Conservation (phyloP, 768 basidiomycete genomes). For the Harrya chromipes region DNA sequence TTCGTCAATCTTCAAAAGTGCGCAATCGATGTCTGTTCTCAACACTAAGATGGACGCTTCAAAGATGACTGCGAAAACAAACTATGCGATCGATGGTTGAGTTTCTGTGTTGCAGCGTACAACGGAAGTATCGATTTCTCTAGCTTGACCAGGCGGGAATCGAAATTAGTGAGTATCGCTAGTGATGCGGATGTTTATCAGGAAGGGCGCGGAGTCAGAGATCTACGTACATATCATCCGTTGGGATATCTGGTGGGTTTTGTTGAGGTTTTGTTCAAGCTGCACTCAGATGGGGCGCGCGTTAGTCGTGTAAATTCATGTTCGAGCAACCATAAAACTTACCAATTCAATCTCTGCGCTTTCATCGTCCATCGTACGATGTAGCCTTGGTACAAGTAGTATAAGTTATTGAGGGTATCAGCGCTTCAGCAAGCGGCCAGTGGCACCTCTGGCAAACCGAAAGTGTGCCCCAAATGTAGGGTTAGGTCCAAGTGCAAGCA, state of each 20-base stretch:
- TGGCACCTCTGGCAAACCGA: no score
- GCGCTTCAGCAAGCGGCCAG: no score
- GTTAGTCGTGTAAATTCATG: not conserved
- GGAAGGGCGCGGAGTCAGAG: not conserved
- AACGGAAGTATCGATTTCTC: constrained; percentile 84
- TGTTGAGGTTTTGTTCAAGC: constrained; percentile 87
- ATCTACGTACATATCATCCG: constrained; percentile 72
- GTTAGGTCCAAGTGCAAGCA: not conserved
- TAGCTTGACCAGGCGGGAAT: constrained; percentile 74
- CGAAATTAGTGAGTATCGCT: constrained; percentile 85
- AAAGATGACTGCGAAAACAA: constrained; percentile 25
- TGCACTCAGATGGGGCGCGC: constrained; percentile 20
- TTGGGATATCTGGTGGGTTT: constrained; percentile 80
- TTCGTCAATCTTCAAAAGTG: constrained; percentile 74
- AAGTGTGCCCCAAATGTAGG: not conserved
- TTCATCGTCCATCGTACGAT: constrained; percentile 21
- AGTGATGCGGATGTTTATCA: constrained; percentile 27
- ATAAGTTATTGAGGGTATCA: no score
- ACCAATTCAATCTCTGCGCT: constrained; percentile 27
- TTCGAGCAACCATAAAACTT: not conserved
- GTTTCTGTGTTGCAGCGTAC: constrained; percentile 72
- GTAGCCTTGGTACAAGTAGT: not conserved
- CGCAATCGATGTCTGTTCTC: constrained; percentile 71
- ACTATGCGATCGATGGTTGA: constrained; percentile 75
- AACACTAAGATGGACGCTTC: not conserved